Conservation (phyloP, 108 stramenopile species). For the Seminavis robusta region DNA sequence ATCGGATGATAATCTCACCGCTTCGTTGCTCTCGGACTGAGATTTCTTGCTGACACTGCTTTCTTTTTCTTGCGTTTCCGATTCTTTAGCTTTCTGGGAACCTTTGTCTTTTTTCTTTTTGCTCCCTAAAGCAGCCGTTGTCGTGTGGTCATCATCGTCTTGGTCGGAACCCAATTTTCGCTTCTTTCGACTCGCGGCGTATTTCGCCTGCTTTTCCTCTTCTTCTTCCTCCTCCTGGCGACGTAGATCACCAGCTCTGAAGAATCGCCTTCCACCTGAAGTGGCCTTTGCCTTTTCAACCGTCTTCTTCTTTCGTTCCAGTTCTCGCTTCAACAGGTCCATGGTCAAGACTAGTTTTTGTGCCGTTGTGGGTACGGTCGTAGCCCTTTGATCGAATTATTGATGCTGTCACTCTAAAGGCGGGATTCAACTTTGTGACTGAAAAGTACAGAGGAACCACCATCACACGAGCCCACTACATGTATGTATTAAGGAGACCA, state of each 20-base stretch:
- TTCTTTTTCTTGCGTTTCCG: neutral
- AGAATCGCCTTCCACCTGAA: slow-evolving; percentile 28
- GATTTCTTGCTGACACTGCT: slow-evolving; percentile 3
- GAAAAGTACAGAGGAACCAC: no score
- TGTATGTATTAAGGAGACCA: no score
- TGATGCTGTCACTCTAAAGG: no score
- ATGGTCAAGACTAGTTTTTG: slow-evolving; percentile 17
- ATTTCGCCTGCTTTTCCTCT: slow-evolving; percentile 26
- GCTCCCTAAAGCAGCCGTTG: neutral
- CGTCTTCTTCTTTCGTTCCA: slow-evolving; percentile 53
- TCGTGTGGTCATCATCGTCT: neutral
- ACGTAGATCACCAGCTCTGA: slow-evolving; percentile 51
- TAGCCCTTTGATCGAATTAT: no score
- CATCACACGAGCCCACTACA: no score
- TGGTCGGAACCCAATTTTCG: neutral
- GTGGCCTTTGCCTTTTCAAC: slow-evolving; percentile 27
- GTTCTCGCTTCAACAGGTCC: slow-evolving; percentile 59
- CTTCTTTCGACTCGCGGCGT: slow-evolving; percentile 7
- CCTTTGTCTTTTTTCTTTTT: neutral
- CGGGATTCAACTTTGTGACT: no score
- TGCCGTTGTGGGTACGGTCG: no score
- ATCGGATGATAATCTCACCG: slow-evolving; percentile 5
- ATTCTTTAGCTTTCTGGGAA: neutral
- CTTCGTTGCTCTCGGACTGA: slow-evolving; percentile 1
- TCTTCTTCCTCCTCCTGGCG: slow-evolving; percentile 50